phyloP scores from a whole-genome alignment of 495 filamentous ascomycete species.

The Aspergillus ostianus region DNA sequence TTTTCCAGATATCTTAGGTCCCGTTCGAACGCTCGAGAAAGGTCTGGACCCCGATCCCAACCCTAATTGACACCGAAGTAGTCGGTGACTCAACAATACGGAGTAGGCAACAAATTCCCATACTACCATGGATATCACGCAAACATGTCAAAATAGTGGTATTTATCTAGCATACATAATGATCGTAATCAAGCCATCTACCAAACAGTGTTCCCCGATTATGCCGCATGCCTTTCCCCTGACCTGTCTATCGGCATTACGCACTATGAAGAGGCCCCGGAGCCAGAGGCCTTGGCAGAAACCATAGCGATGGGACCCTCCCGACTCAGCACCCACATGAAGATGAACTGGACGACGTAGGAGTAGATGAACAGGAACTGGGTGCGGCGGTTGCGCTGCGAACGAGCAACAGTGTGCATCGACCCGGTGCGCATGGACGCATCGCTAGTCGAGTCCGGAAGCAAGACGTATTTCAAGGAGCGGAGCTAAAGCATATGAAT shows the following conservation, averaged over 20 bases:
- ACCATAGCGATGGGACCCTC: conserved; percentile 37
- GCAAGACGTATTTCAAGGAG: conserved; percentile 90
- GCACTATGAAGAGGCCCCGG: conserved; percentile 28
- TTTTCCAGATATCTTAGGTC: too few species aligned
- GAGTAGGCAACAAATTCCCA: too few species aligned
- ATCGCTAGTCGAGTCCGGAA: conserved; percentile 75
- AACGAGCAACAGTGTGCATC: conserved; percentile 75
- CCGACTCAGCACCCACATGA: conserved; percentile 88
- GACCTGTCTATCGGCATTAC: background rate
- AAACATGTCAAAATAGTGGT: background rate
- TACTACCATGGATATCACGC: too few species aligned
- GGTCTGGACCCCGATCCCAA: too few species aligned
- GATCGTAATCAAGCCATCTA: conserved; percentile 8
- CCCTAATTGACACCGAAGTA: too few species aligned
- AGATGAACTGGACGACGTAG: conserved; percentile 87
- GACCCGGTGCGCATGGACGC: conserved; percentile 59
- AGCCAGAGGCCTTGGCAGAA: conserved; percentile 16
- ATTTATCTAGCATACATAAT: conserved; percentile 19
- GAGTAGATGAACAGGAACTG: conserved; percentile 96
- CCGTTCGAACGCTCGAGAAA: too few species aligned
- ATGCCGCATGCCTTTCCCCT: conserved; percentile 14
- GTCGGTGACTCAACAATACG: too few species aligned
- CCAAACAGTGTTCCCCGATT: conserved; percentile 2
- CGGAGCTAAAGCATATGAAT: conserved; percentile 65
- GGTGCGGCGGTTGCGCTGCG: conserved; percentile 83